Conservation (phyloP, 768 basidiomycete genomes). For the Ramaria rubella region DNA sequence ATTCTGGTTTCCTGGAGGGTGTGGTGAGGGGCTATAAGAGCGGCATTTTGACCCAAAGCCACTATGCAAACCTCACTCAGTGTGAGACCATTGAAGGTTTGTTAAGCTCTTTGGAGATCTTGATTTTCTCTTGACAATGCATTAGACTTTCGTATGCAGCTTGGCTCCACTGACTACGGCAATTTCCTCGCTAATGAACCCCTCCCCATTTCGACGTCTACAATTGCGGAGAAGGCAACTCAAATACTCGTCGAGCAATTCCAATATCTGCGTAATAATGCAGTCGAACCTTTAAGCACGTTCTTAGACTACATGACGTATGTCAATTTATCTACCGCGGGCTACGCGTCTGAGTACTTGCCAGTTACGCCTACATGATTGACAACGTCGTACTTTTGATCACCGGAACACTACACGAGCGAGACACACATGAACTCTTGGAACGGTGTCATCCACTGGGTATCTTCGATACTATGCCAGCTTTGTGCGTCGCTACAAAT, state of each 20-base stretch:
- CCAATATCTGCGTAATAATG: constrained; percentile 86
- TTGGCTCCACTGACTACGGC: constrained; percentile 95
- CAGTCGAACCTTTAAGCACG: constrained; percentile 82
- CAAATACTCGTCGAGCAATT: constrained; percentile 95
- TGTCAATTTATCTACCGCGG: constrained; percentile 26
- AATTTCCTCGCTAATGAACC: constrained; percentile 98
- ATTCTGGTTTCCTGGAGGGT: constrained; percentile 71
- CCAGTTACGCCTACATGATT: constrained; percentile 97
- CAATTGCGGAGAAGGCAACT: constrained; percentile 95
- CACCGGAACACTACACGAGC: constrained; percentile 92
- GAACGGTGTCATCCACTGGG: constrained; percentile 97
- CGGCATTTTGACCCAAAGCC: constrained; percentile 80
- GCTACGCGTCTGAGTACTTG: neutral
- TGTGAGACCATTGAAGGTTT: constrained; percentile 95
- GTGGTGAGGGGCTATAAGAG: constrained; percentile 90
- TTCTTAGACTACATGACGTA: constrained; percentile 99
- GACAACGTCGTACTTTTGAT: constrained; percentile 98
- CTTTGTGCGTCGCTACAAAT: constrained; percentile 97
- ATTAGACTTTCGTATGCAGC: constrained; percentile 83
- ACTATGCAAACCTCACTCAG: constrained; percentile 91
- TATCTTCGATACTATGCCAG: constrained; percentile 97
- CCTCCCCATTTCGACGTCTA: constrained; percentile 85
- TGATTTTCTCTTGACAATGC: neutral
- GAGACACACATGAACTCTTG: constrained; percentile 94
- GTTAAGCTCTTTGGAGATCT: constrained; percentile 12